Evolutionary conservation across 2,329 filamentous ascomycete species (phyloP).

Genomic region (Fonsecaea monophora): DNA sequence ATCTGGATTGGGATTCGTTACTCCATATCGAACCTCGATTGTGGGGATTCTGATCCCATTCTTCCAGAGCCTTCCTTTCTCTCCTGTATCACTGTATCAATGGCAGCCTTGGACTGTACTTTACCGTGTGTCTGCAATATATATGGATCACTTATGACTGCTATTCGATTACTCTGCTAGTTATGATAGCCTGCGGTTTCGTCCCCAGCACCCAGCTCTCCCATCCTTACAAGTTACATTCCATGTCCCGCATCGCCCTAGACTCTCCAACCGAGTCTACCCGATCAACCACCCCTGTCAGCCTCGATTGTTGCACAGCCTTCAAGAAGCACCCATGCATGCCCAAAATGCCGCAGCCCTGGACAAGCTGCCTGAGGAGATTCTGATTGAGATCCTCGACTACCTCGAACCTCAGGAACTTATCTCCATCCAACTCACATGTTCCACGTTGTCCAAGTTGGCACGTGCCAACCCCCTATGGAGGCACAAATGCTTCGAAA

Average conservation of each 20-base stretch:
- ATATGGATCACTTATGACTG: neutral
- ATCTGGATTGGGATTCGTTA: neutral
- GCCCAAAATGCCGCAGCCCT: constrained; percentile 42
- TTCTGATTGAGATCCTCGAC: constrained; percentile 67
- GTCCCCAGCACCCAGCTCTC: neutral
- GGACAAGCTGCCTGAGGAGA: constrained; percentile 68
- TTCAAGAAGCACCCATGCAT: neutral
- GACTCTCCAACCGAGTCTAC: neutral
- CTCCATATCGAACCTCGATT: neutral
- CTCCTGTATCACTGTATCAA: neutral
- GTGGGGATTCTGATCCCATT: neutral
- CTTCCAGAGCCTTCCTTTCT: constrained; percentile 9
- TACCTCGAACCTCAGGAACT: constrained; percentile 61
- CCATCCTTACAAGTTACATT: constrained; percentile 2
- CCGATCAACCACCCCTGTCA: neutral
- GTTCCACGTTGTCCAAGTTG: constrained; percentile 67
- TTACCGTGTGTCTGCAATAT: neutral
- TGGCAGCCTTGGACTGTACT: neutral
- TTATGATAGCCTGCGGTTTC: neutral
- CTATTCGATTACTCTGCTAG: neutral
- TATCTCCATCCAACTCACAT: constrained; percentile 72
- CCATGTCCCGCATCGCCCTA: neutral
- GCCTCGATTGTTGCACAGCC: neutral
- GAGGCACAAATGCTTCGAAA: constrained; percentile 75
- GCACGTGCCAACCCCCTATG: constrained; percentile 78